Percentiles rank a stretch among this genome's conserved stretches.
Conservation (phyloP, 805 yeast genomes). For the Starmerella powellii region DNA sequence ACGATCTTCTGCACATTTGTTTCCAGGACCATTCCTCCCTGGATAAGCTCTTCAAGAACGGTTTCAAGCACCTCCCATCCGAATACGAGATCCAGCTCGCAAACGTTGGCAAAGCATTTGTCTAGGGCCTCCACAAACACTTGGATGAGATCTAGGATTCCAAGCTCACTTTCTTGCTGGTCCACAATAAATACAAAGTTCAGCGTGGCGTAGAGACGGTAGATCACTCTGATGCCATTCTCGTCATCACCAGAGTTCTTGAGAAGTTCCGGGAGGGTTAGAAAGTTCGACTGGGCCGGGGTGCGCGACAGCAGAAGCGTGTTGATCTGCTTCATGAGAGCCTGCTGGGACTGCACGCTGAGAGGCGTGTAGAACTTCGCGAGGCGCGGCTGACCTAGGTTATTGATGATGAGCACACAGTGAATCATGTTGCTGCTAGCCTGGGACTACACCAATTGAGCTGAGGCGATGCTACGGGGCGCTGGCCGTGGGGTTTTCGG, state of each 20-base stretch:
- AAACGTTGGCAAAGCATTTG: slow-evolving; percentile 84
- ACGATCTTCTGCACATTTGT: slow-evolving; percentile 75
- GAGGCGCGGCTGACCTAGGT: slow-evolving; percentile 77
- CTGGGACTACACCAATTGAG: no score
- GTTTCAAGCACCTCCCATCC: slow-evolving; percentile 96
- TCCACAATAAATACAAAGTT: slow-evolving; percentile 93
- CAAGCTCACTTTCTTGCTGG: slow-evolving; percentile 88
- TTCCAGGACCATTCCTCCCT: slow-evolving; percentile 97
- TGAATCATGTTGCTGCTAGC: slow-evolving; percentile 73
- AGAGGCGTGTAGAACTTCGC: slow-evolving; percentile 88
- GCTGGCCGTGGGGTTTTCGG: no score
- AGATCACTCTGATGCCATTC: slow-evolving; percentile 63
- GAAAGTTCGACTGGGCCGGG: slow-evolving; percentile 70
- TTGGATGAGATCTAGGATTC: slow-evolving; percentile 85
- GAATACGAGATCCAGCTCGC: slow-evolving; percentile 92
- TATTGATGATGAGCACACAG: slow-evolving; percentile 76
- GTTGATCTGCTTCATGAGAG: slow-evolving; percentile 69
- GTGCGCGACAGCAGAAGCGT: slow-evolving; percentile 61
- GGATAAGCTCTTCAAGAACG: slow-evolving; percentile 73
- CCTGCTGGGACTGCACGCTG: slow-evolving; percentile 69
- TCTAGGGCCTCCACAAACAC: slow-evolving; percentile 93
- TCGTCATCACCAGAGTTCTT: slow-evolving; percentile 49
- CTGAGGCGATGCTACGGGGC: no score
- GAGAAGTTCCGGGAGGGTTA: slow-evolving; percentile 72
- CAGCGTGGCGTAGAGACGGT: slow-evolving; percentile 89